phyloP scores from a whole-genome alignment of 371 early-diverging fungal species.

The Mucor velutinosus region DNA sequence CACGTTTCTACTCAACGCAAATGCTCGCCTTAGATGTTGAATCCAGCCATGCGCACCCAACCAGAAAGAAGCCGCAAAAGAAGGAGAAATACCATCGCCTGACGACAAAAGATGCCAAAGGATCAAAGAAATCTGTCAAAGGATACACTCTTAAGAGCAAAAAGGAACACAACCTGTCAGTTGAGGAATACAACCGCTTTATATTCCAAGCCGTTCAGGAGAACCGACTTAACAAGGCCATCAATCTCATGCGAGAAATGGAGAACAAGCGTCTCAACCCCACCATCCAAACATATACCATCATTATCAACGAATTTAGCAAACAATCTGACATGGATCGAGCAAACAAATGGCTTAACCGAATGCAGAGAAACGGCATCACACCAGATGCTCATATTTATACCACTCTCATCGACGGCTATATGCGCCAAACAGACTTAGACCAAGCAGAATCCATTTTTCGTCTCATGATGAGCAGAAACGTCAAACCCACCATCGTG shows the following conservation, averaged over 20 bases:
- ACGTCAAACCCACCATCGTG: conserved; percentile 39
- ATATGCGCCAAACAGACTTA: conserved; percentile 45
- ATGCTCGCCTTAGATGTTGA: neutral
- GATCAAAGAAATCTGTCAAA: conserved; percentile 5
- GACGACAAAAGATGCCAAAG: neutral
- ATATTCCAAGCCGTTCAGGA: conserved; percentile 24
- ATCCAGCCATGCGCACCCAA: neutral
- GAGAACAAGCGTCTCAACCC: conserved; percentile 25
- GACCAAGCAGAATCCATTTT: conserved; percentile 39
- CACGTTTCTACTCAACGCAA: conserved; percentile 10
- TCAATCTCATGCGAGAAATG: conserved; percentile 37
- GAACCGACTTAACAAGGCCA: conserved; percentile 35
- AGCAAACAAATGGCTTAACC: conserved; percentile 39
- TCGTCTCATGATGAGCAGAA: conserved; percentile 34
- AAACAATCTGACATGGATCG: conserved; percentile 35
- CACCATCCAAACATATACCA: conserved; percentile 36
- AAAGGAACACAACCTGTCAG: conserved; percentile 13
- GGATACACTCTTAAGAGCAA: conserved; percentile 13
- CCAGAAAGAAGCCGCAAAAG: neutral
- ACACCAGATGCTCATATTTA: conserved; percentile 43
- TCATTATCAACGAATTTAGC: conserved; percentile 37
- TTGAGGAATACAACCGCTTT: conserved; percentile 26
- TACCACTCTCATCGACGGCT: conserved; percentile 51
- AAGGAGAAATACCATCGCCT: conserved; percentile 3
- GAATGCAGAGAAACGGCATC: conserved; percentile 34